Percentiles rank a stretch among this genome's conserved stretches.
These are phyloP conservation scores for Ilyonectria robusta DNA, from an alignment of 2,329 filamentous ascomycete genomes.

Conservation along the genomic window DNA sequence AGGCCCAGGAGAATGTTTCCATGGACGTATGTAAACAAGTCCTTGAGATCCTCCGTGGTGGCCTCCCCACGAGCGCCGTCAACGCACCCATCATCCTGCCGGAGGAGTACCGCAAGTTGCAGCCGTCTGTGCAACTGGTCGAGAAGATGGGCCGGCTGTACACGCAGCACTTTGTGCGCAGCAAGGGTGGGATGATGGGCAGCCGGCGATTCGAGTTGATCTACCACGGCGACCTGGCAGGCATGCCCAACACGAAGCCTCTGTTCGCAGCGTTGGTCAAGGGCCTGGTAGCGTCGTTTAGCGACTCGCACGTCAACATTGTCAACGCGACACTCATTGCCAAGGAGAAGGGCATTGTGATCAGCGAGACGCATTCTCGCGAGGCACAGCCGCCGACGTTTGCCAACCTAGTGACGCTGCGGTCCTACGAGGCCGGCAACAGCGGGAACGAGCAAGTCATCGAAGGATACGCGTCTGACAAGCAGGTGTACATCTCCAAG, in stretches of 20 bases:
- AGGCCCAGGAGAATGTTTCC: constrained; percentile 88
- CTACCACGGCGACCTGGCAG: constrained; percentile 82
- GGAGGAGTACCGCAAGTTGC: constrained; percentile 83
- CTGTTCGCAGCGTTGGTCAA: constrained; percentile 85
- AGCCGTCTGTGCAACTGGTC: constrained; percentile 81
- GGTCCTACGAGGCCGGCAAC: constrained; percentile 61
- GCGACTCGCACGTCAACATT: constrained; percentile 81
- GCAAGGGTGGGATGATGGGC: constrained; percentile 62
- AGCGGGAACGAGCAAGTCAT: constrained; percentile 61
- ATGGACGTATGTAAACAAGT: constrained; percentile 88
- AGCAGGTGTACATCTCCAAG: constrained; percentile 77
- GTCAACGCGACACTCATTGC: constrained; percentile 85
- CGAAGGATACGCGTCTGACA: constrained; percentile 77
- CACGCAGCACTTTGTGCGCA: constrained; percentile 77
- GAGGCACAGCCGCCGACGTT: constrained; percentile 75
- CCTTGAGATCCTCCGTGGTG: constrained; percentile 78
- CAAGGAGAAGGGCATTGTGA: constrained; percentile 81
- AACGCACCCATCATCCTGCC: constrained; percentile 87
- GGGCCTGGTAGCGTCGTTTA: constrained; percentile 79
- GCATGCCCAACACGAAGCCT: constrained; percentile 81
- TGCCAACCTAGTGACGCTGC: constrained; percentile 79
- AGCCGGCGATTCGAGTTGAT: constrained; percentile 81
- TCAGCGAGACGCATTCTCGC: constrained; percentile 80
- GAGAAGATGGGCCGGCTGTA: constrained; percentile 86
- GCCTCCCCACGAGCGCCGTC: constrained; percentile 81